Conservation (phyloP, 257 asterid species). For the Lantana camara region DNA sequence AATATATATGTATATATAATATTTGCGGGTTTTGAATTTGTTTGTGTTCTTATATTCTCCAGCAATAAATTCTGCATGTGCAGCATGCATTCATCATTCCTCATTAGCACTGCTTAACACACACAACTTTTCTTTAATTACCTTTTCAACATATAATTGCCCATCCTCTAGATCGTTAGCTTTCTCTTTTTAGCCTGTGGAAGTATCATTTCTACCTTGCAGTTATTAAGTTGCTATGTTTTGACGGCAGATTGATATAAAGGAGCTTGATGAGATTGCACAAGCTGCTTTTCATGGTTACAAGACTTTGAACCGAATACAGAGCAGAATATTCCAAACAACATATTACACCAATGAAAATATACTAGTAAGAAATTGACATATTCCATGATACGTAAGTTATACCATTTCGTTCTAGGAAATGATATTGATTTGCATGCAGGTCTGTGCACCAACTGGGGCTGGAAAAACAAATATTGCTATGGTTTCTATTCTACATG, state of each 20-base stretch:
- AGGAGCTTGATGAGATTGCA: conserved; percentile 93
- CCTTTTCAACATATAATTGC: background rate
- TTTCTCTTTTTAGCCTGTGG: conserved; percentile 14
- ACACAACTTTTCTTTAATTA: background rate
- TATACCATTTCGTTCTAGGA: conserved; percentile 30
- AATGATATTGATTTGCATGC: conserved; percentile 35
- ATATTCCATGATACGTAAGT: background rate
- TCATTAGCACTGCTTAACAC: conserved; percentile 15
- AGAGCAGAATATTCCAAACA: conserved; percentile 92
- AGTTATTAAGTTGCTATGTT: conserved; percentile 24
- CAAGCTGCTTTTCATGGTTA: conserved; percentile 98
- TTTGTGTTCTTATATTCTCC: conserved; percentile 9
- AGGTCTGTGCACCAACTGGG: conserved; percentile 99
- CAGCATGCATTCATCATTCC: conserved; percentile 19
- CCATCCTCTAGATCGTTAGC: conserved; percentile 14
- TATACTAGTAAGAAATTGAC: conserved; percentile 65
- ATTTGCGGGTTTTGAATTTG: background rate
- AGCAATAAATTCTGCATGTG: conserved; percentile 10
- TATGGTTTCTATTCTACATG: conserved; percentile 88
- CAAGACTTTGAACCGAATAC: conserved; percentile 91
- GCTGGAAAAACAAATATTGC: conserved; percentile 99
- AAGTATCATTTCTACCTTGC: conserved; percentile 24
- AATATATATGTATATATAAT: too few species aligned
- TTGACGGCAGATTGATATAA: conserved; percentile 81
- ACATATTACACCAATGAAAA: conserved; percentile 84